Evolutionary conservation across 169 alveolate genomes (phyloP).

Genomic region (Theileria annulata): DNA sequence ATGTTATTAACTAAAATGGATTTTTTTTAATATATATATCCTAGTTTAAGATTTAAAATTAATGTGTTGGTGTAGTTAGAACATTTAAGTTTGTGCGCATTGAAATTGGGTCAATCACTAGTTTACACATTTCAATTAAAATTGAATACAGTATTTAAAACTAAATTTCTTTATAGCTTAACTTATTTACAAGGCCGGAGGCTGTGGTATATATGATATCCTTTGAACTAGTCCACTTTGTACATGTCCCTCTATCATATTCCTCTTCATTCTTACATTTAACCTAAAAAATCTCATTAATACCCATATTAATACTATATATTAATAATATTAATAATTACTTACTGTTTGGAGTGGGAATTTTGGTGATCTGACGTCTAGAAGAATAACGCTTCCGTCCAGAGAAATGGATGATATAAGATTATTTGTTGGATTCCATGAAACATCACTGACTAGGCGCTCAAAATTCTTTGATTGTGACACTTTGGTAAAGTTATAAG

Average conservation of each 20-base stretch:
- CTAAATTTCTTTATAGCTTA: conserved; percentile 27
- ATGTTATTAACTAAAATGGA: background rate
- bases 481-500: conserved; percentile 13
- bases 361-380: conserved; percentile 50
- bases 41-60: background rate
- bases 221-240: conserved; percentile 36
- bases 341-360: conserved; percentile 59
- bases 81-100: background rate
- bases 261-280: conserved; percentile 26
- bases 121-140: background rate
- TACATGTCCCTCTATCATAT: conserved; percentile 56
- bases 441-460: conserved; percentile 37
- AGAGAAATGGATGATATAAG: conserved; percentile 42
- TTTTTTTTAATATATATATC: no score
- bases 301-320: background rate
- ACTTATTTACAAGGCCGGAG: conserved; percentile 32
- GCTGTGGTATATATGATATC: conserved; percentile 63
- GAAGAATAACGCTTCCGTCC: conserved; percentile 46
- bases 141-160: background rate
- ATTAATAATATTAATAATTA: background rate
- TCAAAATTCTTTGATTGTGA: conserved; percentile 7
- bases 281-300: conserved; percentile 19
- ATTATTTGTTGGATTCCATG: conserved; percentile 26
- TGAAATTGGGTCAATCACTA: background rate
- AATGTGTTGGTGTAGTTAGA: background rate